A percentile compares a stretch with the other conserved stretches of the same genome.
Conservation (phyloP, 345 rosid species). For the Syzygium aromaticum region DNA sequence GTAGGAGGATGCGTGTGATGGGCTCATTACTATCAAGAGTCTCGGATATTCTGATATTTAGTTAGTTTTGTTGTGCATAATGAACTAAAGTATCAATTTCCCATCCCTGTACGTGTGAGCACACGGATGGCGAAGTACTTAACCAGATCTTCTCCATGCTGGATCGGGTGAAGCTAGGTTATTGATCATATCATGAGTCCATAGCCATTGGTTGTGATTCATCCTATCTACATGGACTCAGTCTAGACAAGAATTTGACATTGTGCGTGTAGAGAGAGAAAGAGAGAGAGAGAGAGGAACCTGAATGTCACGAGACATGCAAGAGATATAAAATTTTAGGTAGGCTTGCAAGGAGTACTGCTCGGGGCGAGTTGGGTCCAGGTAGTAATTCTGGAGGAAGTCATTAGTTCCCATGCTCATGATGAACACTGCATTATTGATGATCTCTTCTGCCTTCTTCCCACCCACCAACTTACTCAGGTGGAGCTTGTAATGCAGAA, state of each 20-base stretch:
- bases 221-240: neutral
- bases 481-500: slow-evolving; percentile 61
- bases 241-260: neutral
- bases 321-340: slow-evolving; percentile 39
- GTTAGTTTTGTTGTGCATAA: neutral
- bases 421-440: slow-evolving; percentile 37
- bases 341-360: slow-evolving; percentile 45
- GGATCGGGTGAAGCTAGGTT: neutral
- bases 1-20: neutral
- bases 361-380: slow-evolving; percentile 57
- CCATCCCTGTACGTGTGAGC: neutral
- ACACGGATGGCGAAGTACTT: neutral
- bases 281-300: slow-evolving; percentile 12
- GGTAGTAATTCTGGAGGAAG: slow-evolving; percentile 64
- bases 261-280: neutral
- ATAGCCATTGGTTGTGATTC: neutral
- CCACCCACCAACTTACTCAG: slow-evolving; percentile 42
- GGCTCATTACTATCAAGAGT: neutral
- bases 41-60: neutral
- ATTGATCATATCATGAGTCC: neutral
- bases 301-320: slow-evolving; percentile 42
- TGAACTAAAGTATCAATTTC: neutral
- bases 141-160: neutral
- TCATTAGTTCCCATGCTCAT: slow-evolving; percentile 85
- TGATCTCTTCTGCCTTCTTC: slow-evolving; percentile 31